Base-by-base conservation (phyloP, 441 rosid genomes). In the Breynia disticha region DNA sequence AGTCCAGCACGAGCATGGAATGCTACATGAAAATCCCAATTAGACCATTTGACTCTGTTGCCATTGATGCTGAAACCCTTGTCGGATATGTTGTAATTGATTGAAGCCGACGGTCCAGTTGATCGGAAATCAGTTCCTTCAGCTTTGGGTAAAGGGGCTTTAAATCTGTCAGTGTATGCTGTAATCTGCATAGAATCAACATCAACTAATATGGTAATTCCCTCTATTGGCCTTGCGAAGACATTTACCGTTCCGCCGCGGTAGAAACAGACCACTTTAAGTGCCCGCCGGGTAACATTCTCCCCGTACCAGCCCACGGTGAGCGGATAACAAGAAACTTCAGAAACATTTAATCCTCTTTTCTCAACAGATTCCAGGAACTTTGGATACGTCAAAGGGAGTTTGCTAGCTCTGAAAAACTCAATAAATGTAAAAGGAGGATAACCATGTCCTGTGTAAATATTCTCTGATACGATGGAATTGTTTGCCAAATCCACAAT, bases 301-400 rank as follows among this genome's bases (percentile, higher is more conserved):
- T 85, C 86, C 11, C 91, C 95, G 17, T 72, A 83, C 91, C 95
- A 88, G 22, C 96, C 96, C 0, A 79, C 72, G 0, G 87, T 78
- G 59, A 83, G 70, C n/a, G 87, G 82, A 18, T 77, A 48, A 64
- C 95, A 88, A 51, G 87, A 81, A 57, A 88, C 83, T 67, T 83
- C 81, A 0, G 87, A 81, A 46, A 81, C 37, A 53, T 85, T 83
- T 46, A 81, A 47, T 3, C 76, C 77, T 52, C 95, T 65, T 15
- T 46, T 59, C 17, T 8, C 16, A 20, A 80, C 70, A 13, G 89
- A 85, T 12, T 72, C 60, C 55, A 46, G 47, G 76, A 88, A 85
- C 1, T 72, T 64, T 0, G 78, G 70, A 55, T 79, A 76, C 42
- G 15, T 61, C 37, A 73, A 37, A 0, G 96, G 89, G 39, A 88